Conservation (phyloP, 2,329 filamentous ascomycete species). For the Alternaria brassicae region DNA sequence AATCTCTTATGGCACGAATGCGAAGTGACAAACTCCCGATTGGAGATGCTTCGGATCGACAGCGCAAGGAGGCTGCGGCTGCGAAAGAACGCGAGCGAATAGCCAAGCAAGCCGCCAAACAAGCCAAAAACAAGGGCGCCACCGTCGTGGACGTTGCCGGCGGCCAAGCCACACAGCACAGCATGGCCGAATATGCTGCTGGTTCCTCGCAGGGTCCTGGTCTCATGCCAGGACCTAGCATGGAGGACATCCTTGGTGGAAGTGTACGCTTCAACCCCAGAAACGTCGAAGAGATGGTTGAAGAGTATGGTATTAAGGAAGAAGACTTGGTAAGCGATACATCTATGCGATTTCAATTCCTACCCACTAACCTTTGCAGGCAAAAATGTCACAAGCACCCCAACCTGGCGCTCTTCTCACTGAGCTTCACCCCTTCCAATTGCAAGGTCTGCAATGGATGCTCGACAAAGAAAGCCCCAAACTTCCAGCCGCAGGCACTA, state of each 20-base stretch:
- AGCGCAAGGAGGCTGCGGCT: constrained; percentile 62
- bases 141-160: constrained; percentile 25
- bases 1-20: constrained; percentile 67
- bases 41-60: constrained; percentile 47
- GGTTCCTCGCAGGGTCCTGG: constrained; percentile 41
- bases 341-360: not conserved
- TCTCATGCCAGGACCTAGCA: constrained; percentile 51
- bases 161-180: constrained; percentile 30
- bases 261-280: constrained; percentile 74
- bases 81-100: constrained; percentile 63
- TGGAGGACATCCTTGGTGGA: constrained; percentile 70
- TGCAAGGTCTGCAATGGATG: constrained; percentile 82
- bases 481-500: constrained; percentile 65
- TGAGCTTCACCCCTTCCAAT: constrained; percentile 77
- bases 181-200: constrained; percentile 35
- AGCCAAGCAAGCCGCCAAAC: constrained; percentile 45
- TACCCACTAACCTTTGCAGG: constrained; percentile 35
- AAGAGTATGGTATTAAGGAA: constrained; percentile 75
- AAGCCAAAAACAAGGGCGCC: constrained; percentile 40
- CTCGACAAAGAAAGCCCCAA: constrained; percentile 74
- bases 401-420: constrained; percentile 72
- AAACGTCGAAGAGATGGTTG: constrained; percentile 68
- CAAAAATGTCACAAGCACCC: constrained; percentile 73
- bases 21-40: constrained; percentile 69
- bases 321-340: constrained; percentile 59